Evolutionary conservation across 768 basidiomycete species (phyloP), one percentile per base, ranked within the genome.

Genomic region (Psilocybe subaeruginosa): DNA sequence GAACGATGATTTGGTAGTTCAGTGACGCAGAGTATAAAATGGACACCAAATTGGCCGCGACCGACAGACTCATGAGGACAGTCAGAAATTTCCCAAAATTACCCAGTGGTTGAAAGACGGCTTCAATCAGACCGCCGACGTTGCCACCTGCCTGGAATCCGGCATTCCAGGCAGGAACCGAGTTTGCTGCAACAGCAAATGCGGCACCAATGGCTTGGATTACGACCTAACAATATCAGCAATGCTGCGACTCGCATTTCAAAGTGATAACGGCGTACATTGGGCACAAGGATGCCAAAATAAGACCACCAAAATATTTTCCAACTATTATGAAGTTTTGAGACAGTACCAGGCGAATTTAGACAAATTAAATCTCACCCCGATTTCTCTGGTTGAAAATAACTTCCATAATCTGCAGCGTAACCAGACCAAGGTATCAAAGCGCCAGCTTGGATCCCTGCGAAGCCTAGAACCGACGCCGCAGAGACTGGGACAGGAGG

Each of bases 1-100:
- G 90, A 7, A 89, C 70, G 66, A 87, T 79, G 1, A 89, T 79
- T 69, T 93, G 92, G 64, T 91, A 77, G 69, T 85, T 88, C 59
- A 93, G 80, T 1, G 86, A 84, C 53, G 89, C 82, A 33, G 88
- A 91, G 72, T 97, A 97, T 59, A 93, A 85, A 11, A 92, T 89
- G 1, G 88, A 84, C 1, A 91, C 89, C 39, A 92, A 87, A 74
- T 94, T 95, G 1, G 85, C 90, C 2, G 86, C 85, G 45, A 93
- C 90, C 57, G 88, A 90, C 29, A 97, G 78, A 57, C 90, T 90
- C 63, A 95, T 80, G 51, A 96, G 75, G 41, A 93, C 89, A 0
- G 87, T 88, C 48, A 93, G 76, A 75, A 93, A 88, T 68, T 91
- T 89, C 3, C 91, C 87, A 71, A 92, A 92, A 19, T 82, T 82